Evolutionary conservation across 75 land plant species (phyloP).

Genomic region (Picea glauca): DNA sequence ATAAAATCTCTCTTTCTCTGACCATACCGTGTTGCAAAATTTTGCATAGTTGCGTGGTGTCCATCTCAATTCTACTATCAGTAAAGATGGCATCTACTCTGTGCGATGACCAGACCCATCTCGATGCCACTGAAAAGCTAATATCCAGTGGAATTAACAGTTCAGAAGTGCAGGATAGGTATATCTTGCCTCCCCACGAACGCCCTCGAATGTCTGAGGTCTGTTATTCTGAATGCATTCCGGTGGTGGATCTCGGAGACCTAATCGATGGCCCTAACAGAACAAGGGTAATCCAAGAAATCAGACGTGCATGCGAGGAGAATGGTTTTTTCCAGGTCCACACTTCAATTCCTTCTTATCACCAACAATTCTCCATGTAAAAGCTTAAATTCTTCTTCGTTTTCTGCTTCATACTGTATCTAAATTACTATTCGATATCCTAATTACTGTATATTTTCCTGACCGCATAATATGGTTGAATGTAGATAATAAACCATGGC

Average conservation of each 20-base stretch:
- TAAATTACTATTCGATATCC: not conserved
- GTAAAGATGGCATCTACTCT: no score
- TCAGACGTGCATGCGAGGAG: not conserved
- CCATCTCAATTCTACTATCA: no score
- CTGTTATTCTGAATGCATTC: conserved; percentile 10
- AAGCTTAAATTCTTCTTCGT: no score
- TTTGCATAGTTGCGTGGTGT: no score
- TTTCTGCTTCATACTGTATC: no score
- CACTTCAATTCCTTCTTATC: not conserved
- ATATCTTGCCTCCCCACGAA: not conserved
- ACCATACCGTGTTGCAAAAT: no score
- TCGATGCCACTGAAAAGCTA: no score
- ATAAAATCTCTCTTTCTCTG: no score
- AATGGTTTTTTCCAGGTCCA: not conserved
- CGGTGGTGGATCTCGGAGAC: conserved; percentile 50
- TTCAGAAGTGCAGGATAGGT: not conserved
- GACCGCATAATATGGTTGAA: not conserved
- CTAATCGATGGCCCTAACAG: conserved; percentile 28
- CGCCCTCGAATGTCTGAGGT: not conserved
- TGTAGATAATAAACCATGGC: conserved; percentile 20
- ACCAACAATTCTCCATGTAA: no score
- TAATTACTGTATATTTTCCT: not conserved
- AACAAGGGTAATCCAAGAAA: conserved; percentile 1
- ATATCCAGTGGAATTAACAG: no score
- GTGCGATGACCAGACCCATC: no score